A percentile compares a stretch with the other conserved stretches of the same genome.
phyloP scores from a whole-genome alignment of 2,329 filamentous ascomycete species.

The Cladosporium sp. region DNA sequence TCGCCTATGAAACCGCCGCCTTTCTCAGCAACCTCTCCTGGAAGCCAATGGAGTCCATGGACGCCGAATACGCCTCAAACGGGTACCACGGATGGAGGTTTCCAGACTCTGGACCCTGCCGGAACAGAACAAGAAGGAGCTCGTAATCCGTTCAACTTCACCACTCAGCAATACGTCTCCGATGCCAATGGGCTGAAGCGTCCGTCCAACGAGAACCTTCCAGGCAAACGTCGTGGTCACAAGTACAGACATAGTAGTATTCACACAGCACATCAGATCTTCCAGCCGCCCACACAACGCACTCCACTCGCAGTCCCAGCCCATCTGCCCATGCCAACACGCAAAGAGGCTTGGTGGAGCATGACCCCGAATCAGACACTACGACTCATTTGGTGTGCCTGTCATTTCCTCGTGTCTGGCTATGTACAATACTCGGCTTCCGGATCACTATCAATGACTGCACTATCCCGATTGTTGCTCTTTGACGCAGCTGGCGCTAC shows the following conservation, averaged over 20 bases:
- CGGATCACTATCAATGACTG: conserved; percentile 84
- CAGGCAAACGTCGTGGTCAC: conserved; percentile 83
- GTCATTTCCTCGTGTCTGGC: conserved; percentile 76
- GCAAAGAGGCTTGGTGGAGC: conserved; percentile 80
- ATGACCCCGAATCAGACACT: conserved; percentile 85
- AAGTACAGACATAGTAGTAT: conserved; percentile 98
- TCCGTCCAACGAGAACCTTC: conserved; percentile 10
- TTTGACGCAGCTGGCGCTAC: conserved; percentile 92
- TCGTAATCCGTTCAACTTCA: conserved; percentile 86
- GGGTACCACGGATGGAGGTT: conserved; percentile 27
- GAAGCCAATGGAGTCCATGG: conserved; percentile 23
- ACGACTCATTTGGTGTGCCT: conserved; percentile 82
- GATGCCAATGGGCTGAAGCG: conserved; percentile 11
- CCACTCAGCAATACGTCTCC: conserved; percentile 55
- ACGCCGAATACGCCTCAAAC: conserved; percentile 32
- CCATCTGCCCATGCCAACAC: conserved; percentile 85
- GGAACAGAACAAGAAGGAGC: conserved; percentile 22
- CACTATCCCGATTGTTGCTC: conserved; percentile 86
- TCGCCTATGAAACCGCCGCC: conserved; percentile 27
- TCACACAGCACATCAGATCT: conserved; percentile 74
- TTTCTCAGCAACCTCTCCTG: conserved; percentile 21
- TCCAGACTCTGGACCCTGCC: conserved; percentile 21
- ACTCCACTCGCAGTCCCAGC: conserved; percentile 85
- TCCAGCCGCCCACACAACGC: conserved; percentile 79
- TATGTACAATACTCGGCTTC: conserved; percentile 83